Percentiles rank a stretch among this genome's conserved stretches.
phyloP scores from a whole-genome alignment of 108 stramenopile genomes.

The Cylindrotheca closterium region DNA sequence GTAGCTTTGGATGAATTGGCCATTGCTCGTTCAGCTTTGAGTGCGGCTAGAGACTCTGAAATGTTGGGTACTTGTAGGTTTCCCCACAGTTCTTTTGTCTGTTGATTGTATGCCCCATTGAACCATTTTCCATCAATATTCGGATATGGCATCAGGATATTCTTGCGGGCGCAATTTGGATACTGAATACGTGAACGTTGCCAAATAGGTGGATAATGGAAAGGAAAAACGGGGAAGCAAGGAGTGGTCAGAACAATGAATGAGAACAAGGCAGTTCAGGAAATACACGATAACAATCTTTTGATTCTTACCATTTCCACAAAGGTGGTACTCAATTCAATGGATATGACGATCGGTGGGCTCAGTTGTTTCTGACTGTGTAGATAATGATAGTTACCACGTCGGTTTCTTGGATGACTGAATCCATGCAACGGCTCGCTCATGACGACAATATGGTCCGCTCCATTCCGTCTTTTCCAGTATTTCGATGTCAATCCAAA shows the following conservation, averaged over 20 bases:
- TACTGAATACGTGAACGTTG: conserved; percentile 7
- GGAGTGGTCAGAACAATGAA: no score
- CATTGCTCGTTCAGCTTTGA: conserved; percentile 8
- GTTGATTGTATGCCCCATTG: conserved; percentile 29
- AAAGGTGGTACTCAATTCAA: conserved; percentile 38
- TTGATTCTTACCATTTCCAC: conserved; percentile 17
- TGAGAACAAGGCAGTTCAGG: no score
- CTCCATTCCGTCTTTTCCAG: conserved; percentile 40
- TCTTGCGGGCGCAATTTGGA: conserved; percentile 35
- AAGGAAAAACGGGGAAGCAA: no score
- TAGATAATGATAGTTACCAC: conserved; percentile 40
- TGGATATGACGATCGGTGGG: conserved; percentile 38
- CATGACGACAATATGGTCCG: conserved; percentile 40
- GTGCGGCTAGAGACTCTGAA: conserved; percentile 8
- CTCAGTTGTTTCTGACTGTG: conserved; percentile 33
- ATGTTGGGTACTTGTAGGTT: background rate
- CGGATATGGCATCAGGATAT: conserved; percentile 45
- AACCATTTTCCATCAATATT: conserved; percentile 42
- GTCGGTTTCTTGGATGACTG: conserved; percentile 19
- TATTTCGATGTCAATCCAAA: conserved; percentile 44
- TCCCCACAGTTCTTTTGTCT: background rate
- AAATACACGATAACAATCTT: no score
- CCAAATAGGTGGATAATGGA: no score
- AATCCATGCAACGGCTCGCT: conserved; percentile 39
- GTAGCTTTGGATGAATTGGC: background rate